Conservation (phyloP, 768 basidiomycete species). For the Boletus insuetus region DNA sequence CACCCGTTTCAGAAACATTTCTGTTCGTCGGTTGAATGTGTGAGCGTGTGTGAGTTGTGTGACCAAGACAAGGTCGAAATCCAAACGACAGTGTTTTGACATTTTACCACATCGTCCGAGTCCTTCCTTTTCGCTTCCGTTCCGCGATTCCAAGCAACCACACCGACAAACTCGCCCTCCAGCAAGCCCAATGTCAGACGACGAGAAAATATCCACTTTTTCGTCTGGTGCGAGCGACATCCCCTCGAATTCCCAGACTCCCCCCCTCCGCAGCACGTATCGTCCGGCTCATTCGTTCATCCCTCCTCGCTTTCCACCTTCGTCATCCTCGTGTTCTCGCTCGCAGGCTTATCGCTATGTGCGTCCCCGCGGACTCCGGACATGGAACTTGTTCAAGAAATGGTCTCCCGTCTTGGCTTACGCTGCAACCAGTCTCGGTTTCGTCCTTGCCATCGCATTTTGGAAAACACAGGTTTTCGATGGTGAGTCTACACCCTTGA, state of each 20-base stretch:
- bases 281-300: constrained; percentile 19
- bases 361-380: constrained; percentile 49
- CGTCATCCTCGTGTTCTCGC: constrained; percentile 14
- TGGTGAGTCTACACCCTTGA: constrained; percentile 46
- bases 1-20: neutral
- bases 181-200: constrained; percentile 18
- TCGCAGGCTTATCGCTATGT: constrained; percentile 33
- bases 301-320: constrained; percentile 20
- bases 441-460: constrained; percentile 77
- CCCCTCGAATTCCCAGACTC: constrained; percentile 11
- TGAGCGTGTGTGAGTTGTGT: neutral
- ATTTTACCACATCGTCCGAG: neutral
- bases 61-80: no score
- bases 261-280: constrained; percentile 13
- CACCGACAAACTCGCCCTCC: neutral
- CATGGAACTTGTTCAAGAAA: constrained; percentile 59
- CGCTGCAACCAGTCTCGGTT: constrained; percentile 70
- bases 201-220: constrained; percentile 16
- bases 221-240: constrained; percentile 16
- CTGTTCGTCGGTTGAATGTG: no score
- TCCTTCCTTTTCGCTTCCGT: neutral
- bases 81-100: neutral
- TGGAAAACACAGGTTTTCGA: constrained; percentile 81
- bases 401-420: constrained; percentile 81
- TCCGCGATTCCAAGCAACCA: neutral